Evolutionary conservation across 108 stramenopile genomes (phyloP), one percentile per base, ranked within the genome.

Genomic region (Pseudonitzschia delicatissima): DNA sequence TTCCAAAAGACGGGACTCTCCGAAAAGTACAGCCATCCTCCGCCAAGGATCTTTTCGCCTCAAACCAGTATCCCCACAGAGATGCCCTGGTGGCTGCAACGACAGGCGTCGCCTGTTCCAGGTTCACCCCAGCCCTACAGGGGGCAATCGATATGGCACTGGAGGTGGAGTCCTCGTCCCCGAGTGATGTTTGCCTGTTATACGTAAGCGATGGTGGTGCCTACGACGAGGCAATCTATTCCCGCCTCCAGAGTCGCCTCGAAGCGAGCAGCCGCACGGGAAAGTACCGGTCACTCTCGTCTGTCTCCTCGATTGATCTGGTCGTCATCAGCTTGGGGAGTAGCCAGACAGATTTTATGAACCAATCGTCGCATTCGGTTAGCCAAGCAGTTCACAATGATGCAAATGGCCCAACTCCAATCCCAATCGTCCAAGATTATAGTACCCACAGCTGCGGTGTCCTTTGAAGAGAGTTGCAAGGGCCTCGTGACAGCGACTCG

Each of bases 131-230:
- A n/a, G 50, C 70, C 23, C 39, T 71, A 7, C 40, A 61, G 8
- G 40, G 20, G 2, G 70, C 70, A 3, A 40, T 71, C 57, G 39
- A 64, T 8, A 64, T 71, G 70, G 62, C 62, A n/a, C 29, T 59
- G 8, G 50, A 49, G 27, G 40, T 51, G 21, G 62, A 61, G 21
- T 9, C 61, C 11, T 64, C 70, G 1, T 48, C 61, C 15, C 26
- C 70, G 27, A 64, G 53, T 23, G 70, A 71, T 29, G 70, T 71
- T 9, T 71, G 32, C 40, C 50, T 71, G 40, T 42, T 71, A 31
- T 71, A 60, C 62, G 62, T 71, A 21, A 71, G 62, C 39, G 70
- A 71, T 57, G 70, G 70, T 17, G 53, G 61, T 17, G 33, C 61
- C 8, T 71, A 62, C 61, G 62, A 64, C 23, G 27, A 20, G 20